phyloP scores from a whole-genome alignment of 2,329 filamentous ascomycete species.

The Aspergillus fructus region DNA sequence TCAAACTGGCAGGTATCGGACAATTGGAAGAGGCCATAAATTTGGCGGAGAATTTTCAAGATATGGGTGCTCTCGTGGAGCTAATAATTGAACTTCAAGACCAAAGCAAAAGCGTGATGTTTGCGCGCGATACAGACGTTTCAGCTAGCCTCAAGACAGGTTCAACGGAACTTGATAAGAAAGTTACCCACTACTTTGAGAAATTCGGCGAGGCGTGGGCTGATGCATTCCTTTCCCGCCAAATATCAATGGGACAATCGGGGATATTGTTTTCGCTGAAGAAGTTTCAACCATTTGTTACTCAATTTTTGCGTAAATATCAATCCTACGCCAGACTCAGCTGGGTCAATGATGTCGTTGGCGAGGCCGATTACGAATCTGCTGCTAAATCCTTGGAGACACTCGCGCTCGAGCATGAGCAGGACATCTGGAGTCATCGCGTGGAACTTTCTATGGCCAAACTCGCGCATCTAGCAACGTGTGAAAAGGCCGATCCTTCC shows the following conservation, averaged over 20 bases:
- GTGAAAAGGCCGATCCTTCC: constrained; percentile 29
- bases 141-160: constrained; percentile 25
- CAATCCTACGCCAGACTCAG: constrained; percentile 73
- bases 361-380: constrained; percentile 70
- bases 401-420: constrained; percentile 69
- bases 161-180: constrained; percentile 34
- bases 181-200: constrained; percentile 49
- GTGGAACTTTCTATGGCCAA: constrained; percentile 89
- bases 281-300: constrained; percentile 72
- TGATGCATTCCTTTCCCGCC: constrained; percentile 74
- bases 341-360: constrained; percentile 91
- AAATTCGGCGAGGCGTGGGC: constrained; percentile 54
- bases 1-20: constrained; percentile 51
- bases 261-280: constrained; percentile 66
- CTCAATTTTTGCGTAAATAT: constrained; percentile 72
- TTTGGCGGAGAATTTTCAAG: constrained; percentile 62
- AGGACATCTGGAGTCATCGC: constrained; percentile 87
- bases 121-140: constrained; percentile 13
- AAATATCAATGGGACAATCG: constrained; percentile 67
- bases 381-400: constrained; percentile 71
- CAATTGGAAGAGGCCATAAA: constrained; percentile 58
- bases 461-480: constrained; percentile 69
- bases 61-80: constrained; percentile 63
- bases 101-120: constrained; percentile 31
- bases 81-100: constrained; percentile 44